Evolutionary conservation across 2,329 filamentous ascomycete species (phyloP).

Genomic region (Penicillium concentricum): DNA sequence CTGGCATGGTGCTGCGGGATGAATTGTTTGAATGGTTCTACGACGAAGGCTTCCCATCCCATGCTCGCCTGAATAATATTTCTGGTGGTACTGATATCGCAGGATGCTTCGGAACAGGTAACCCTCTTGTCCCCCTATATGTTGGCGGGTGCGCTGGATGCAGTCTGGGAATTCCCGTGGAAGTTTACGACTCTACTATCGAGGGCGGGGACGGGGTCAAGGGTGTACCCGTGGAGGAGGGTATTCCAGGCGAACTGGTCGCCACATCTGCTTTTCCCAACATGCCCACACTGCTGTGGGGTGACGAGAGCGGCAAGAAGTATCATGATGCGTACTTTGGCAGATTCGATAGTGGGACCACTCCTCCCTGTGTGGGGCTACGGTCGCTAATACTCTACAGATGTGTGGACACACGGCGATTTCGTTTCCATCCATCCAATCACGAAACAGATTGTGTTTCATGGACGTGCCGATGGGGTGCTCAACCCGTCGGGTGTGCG

Average conservation of each 20-base stretch:
- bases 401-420: constrained; percentile 81
- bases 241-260: constrained; percentile 73
- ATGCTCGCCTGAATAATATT: constrained; percentile 57
- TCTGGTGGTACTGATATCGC: constrained; percentile 35
- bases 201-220: constrained; percentile 33
- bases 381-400: constrained; percentile 11
- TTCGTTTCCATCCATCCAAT: constrained; percentile 69
- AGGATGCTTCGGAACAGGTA: constrained; percentile 47
- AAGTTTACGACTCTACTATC: constrained; percentile 56
- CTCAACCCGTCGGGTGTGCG: constrained; percentile 76
- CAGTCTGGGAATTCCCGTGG: constrained; percentile 53
- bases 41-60: constrained; percentile 66
- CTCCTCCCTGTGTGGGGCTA: neutral
- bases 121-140: constrained; percentile 66
- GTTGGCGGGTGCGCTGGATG: constrained; percentile 56
- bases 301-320: constrained; percentile 50
- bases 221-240: constrained; percentile 56
- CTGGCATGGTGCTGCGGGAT: constrained; percentile 79
- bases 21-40: constrained; percentile 79
- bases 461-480: constrained; percentile 63
- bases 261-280: constrained; percentile 72
- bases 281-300: constrained; percentile 66
- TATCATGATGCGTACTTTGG: constrained; percentile 44
- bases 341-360: constrained; percentile 17
- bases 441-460: constrained; percentile 54